Percentiles rank a stretch among this genome's conserved stretches.
Evolutionary conservation across 202 grass and related monocot species (phyloP).

Genomic region (Eragrostis tef): DNA sequence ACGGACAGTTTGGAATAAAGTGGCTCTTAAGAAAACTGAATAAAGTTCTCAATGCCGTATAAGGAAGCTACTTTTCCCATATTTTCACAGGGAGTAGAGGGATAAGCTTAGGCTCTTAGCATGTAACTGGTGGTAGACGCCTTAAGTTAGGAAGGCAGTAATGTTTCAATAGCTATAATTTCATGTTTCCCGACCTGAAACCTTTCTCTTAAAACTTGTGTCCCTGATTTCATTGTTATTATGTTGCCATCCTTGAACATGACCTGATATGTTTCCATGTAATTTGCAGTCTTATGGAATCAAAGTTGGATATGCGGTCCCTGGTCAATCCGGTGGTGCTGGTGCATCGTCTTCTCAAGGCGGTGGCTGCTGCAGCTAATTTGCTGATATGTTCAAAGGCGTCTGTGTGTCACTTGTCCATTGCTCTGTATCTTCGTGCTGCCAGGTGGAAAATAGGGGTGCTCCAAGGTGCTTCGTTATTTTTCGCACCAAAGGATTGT

Average conservation of each 20-base stretch:
- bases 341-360: slow-evolving; percentile 72
- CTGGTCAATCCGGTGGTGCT: slow-evolving; percentile 71
- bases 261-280: slow-evolving; percentile 7
- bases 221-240: not conserved
- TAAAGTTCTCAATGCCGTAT: not conserved
- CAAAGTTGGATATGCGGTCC: slow-evolving; percentile 77
- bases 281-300: slow-evolving; percentile 80
- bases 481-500: slow-evolving; percentile 43
- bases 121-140: not conserved
- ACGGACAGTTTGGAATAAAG: not conserved
- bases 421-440: not conserved
- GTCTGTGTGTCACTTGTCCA: slow-evolving; percentile 19
- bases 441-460: slow-evolving; percentile 37
- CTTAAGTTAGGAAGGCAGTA: not conserved
- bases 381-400: slow-evolving; percentile 25
- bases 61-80: not conserved
- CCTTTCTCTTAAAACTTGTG: not conserved
- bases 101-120: not conserved
- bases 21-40: not conserved
- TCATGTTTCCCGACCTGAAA: not conserved
- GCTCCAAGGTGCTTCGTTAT: slow-evolving; percentile 54
- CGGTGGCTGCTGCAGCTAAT: slow-evolving; percentile 69
- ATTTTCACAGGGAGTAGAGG: not conserved
- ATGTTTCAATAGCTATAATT: slow-evolving; percentile 20
- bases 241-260: not conserved